phyloP scores from a whole-genome alignment of 768 basidiomycete genomes.

The Pholiota microspora region DNA sequence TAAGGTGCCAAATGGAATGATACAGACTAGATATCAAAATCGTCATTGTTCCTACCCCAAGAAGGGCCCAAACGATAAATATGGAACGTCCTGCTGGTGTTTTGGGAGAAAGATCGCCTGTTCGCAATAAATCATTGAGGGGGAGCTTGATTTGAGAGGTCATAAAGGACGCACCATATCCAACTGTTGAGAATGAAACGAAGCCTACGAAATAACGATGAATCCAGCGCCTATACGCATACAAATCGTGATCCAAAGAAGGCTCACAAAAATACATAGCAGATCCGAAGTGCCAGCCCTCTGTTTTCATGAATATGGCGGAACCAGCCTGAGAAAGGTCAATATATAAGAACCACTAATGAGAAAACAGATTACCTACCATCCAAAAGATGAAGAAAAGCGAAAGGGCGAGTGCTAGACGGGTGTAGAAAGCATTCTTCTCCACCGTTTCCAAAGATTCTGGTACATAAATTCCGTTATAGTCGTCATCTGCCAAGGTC shows the following conservation, averaged over 20 bases:
- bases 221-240: too few relatives aligned
- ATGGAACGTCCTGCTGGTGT: slow-evolving; percentile 72
- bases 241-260: too few relatives aligned
- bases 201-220: slow-evolving; percentile 53
- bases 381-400: slow-evolving; percentile 81
- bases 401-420: slow-evolving; percentile 53
- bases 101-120: slow-evolving; percentile 59
- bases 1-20: neutral
- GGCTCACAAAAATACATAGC: slow-evolving; percentile 73
- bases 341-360: neutral
- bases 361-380: slow-evolving; percentile 31
- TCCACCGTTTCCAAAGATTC: slow-evolving; percentile 39
- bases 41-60: slow-evolving; percentile 77
- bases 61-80: slow-evolving; percentile 76
- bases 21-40: slow-evolving; percentile 66
- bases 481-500: slow-evolving; percentile 26
- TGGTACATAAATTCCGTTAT: slow-evolving; percentile 22
- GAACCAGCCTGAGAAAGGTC: slow-evolving; percentile 52
- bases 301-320: slow-evolving; percentile 65
- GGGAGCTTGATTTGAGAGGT: neutral
- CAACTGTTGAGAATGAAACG: slow-evolving; percentile 71
- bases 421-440: slow-evolving; percentile 51
- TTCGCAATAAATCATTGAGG: neutral
- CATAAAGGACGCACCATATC: slow-evolving; percentile 44
- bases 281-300: slow-evolving; percentile 62